A percentile compares a stretch with the other conserved stretches of the same genome.
phyloP scores from a whole-genome alignment of 306 rosid genomes.

The Oemleria cerasiformis region DNA sequence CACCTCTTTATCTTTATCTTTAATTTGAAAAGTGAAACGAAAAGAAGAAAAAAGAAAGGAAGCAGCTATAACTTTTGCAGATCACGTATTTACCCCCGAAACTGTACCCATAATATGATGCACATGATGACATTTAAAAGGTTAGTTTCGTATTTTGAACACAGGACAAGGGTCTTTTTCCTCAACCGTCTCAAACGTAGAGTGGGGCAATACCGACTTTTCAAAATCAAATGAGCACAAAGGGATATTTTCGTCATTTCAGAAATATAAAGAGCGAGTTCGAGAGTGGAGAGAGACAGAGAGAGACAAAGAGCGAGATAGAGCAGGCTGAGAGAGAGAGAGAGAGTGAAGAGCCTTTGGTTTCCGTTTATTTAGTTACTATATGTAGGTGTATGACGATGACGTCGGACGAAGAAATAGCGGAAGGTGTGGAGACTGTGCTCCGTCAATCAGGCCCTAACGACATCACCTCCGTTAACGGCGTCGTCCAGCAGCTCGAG shows the following conservation, averaged over 20 bases:
- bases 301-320: conserved; percentile 8
- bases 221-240: not conserved
- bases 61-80: conserved; percentile 20
- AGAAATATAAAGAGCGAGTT: conserved; percentile 37
- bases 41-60: not conserved
- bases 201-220: conserved; percentile 6
- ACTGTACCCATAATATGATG: not conserved
- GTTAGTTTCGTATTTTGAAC: conserved; percentile 8
- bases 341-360: conserved; percentile 36
- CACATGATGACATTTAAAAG: not conserved
- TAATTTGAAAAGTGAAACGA: conserved; percentile 5
- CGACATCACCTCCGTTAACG: conserved; percentile 51
- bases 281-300: conserved; percentile 29
- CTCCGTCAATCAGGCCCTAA: conserved; percentile 60
- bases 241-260: conserved; percentile 46
- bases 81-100: conserved; percentile 34
- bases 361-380: conserved; percentile 52
- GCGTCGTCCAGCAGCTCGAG: conserved; percentile 64
- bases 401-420: conserved; percentile 77
- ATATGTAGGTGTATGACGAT: conserved; percentile 44
- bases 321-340: conserved; percentile 22
- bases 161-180: too few species aligned
- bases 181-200: not conserved
- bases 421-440: conserved; percentile 61
- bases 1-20: conserved; percentile 19